A percentile compares a stretch with the other conserved stretches of the same genome.
Conservation (phyloP, 2,329 filamentous ascomycete genomes). For the Pseudopyricularia cyperi region DNA sequence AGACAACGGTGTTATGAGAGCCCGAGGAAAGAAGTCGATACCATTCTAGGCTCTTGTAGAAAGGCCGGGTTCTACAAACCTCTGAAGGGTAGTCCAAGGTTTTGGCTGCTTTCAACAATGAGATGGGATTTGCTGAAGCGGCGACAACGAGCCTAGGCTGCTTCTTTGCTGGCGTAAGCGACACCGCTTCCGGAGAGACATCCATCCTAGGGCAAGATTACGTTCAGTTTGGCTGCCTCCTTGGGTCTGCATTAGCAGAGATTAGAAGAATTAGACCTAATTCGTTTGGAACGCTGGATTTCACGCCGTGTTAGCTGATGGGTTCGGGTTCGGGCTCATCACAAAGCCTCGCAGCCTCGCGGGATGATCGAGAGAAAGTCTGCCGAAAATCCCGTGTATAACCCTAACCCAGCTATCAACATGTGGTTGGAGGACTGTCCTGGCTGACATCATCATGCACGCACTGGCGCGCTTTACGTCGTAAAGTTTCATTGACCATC, state of each 20-base stretch:
- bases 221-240: too few species aligned
- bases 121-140: neutral
- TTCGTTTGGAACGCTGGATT: too few species aligned
- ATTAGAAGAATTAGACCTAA: too few species aligned
- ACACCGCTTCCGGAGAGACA: neutral
- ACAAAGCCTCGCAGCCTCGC: too few species aligned
- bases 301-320: too few species aligned
- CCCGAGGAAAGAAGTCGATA: slow-evolving; percentile 6
- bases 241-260: too few species aligned
- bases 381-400: neutral
- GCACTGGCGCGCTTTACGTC: neutral
- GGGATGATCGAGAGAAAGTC: neutral
- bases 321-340: too few species aligned
- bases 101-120: neutral
- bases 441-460: neutral
- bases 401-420: neutral
- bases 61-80: slow-evolving; percentile 7
- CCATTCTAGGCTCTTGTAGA: slow-evolving; percentile 29
- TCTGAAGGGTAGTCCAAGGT: neutral
- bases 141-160: neutral
- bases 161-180: neutral
- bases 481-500: neutral
- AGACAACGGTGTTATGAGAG: neutral
- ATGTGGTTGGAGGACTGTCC: neutral
- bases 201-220: too few species aligned